These are phyloP conservation scores for Beta lomatogona DNA, from an alignment of 179 eudicot genomes.

Conservation along the genomic window DNA sequence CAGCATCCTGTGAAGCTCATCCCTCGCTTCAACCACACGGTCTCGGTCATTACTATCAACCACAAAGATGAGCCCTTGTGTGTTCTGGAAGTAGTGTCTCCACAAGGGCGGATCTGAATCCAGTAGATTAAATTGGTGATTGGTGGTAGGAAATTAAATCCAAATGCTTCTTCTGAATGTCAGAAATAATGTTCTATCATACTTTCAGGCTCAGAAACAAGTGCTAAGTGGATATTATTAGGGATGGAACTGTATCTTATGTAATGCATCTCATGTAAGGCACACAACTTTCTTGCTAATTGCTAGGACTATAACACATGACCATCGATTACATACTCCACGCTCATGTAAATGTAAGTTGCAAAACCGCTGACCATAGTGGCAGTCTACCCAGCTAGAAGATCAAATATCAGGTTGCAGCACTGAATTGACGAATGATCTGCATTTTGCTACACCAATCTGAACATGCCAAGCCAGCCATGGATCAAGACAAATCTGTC, in stretches of 20 bases:
- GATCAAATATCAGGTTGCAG: not conserved
- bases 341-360: not conserved
- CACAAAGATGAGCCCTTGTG: constrained; percentile 67
- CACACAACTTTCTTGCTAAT: no score
- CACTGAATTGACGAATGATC: not conserved
- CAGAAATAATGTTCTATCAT: not conserved
- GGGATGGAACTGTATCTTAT: not conserved
- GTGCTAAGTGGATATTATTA: not conserved
- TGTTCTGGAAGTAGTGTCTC: constrained; percentile 92
- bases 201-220: not conserved
- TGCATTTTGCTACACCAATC: not conserved
- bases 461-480: not conserved
- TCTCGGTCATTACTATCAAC: constrained; percentile 62
- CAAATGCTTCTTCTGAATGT: not conserved
- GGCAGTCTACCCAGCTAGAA: no score
- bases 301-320: no score
- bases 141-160: not conserved
- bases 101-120: constrained; percentile 76
- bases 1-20: constrained; percentile 64
- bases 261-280: no score
- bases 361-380: not conserved
- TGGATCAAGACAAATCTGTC: not conserved
- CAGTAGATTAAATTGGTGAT: not conserved
- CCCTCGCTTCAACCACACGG: constrained; percentile 47
- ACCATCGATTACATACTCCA: not conserved